Evolutionary conservation across 148 eudicot species (phyloP), one percentile per base, ranked within the genome.

Genomic region (Cornus controversa): DNA sequence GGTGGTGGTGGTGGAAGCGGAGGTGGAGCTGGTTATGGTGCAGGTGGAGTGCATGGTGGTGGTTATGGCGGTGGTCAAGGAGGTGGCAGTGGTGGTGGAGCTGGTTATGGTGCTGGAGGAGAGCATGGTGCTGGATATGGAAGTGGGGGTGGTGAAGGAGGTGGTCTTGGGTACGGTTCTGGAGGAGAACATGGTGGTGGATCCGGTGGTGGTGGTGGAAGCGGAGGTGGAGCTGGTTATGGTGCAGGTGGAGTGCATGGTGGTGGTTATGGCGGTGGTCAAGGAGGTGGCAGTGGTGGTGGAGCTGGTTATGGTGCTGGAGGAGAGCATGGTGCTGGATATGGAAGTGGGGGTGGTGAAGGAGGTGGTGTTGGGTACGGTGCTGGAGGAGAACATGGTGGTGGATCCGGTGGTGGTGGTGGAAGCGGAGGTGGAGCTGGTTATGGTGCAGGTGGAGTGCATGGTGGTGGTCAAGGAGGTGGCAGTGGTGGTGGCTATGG

Each of bases 1-100:
- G 81, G 80, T 40, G 72, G 84, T 73, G 90, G 81, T 7, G 77
- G 84, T 23, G 83, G 86, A 25, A 75, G n/a, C 45, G 86, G 86
- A 26, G 72, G 81, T 54, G 86, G 86, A 24, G 78, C 62, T 28
- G 78, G 78, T 4, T 75, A 75, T 66, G 78, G 78, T 6, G 71
- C 63, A 53, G 83, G 83, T 14, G 83, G 79, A 8, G 73, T 62
- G 36, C 70, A 77, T 58, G 84, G 74, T 26, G 22, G 57, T 77
- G 84, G 81, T 7, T 75, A 75, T 6, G 82, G 82, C 70, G 85
- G 83, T 28, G 87, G 77, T 7, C 1, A n/a, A n/a, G n/a, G n/a
- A n/a, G 80, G 83, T 2, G 87, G 79, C 2, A 37, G 81, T 24
- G 89, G 83, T 6, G 85, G 87, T 5, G 89, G 83, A 0, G 84